Evolutionary conservation across 495 filamentous ascomycete genomes (phyloP).

Genomic region (Physcia stellaris): DNA sequence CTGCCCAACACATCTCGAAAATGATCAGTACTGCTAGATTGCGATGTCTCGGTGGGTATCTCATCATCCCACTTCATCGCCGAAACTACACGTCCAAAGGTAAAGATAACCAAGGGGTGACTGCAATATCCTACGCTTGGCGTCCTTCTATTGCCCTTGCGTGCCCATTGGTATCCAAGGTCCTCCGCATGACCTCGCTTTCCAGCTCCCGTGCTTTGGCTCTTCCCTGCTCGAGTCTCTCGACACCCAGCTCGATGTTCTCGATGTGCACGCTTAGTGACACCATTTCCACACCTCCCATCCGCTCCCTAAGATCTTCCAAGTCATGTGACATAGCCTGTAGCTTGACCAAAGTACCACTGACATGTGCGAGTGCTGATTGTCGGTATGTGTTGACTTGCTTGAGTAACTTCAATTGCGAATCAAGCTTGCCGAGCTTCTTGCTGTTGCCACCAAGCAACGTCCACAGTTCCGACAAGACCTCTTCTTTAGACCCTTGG

Average conservation of each 20-base stretch:
- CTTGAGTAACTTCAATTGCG: slow-evolving; percentile 41
- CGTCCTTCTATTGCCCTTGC: neutral
- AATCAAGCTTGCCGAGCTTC: slow-evolving; percentile 38
- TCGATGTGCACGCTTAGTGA: slow-evolving; percentile 57
- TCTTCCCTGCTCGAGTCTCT: slow-evolving; percentile 46
- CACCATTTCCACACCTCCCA: slow-evolving; percentile 36
- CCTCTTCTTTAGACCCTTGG: slow-evolving; percentile 38
- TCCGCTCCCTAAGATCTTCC: slow-evolving; percentile 52
- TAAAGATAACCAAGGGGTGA: neutral
- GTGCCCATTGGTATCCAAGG: slow-evolving; percentile 21
- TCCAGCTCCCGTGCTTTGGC: slow-evolving; percentile 40
- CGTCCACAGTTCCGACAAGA: slow-evolving; percentile 54
- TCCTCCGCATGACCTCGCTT: slow-evolving; percentile 38
- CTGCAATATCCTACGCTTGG: neutral
- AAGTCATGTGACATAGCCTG: slow-evolving; percentile 51
- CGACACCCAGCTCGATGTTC: slow-evolving; percentile 50
- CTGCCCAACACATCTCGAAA: no score
- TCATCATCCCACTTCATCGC: no score
- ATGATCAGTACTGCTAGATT: no score
- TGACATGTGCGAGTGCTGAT: slow-evolving; percentile 44
- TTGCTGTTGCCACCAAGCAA: slow-evolving; percentile 49
- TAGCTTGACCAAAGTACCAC: slow-evolving; percentile 45
- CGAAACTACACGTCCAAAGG: no score
- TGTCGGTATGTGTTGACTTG: slow-evolving; percentile 46
- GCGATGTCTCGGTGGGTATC: no score